Evolutionary conservation across 176 grass and related monocot species (phyloP), one percentile per base, ranked within the genome.

Genomic region (Oryza nivara): DNA sequence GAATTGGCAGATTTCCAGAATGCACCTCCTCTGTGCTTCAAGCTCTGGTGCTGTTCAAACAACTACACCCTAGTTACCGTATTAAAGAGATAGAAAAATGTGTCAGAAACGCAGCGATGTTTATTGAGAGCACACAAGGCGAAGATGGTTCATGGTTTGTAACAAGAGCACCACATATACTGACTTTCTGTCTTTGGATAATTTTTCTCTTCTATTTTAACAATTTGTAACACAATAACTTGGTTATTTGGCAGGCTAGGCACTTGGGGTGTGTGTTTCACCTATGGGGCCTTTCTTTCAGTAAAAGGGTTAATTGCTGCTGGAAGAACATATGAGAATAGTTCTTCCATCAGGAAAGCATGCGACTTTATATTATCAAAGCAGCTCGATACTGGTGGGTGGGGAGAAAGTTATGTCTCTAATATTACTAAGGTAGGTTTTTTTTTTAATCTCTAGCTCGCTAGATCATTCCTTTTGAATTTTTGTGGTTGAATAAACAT

Each of bases 321-420:
- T 15, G 81, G 89, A 68, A 86, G 76, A 76, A 80, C 87, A 30
- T 94, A 90, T 1, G 28, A 90, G 26, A 92, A 85, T 68, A 86
- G 51, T 61, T 38, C 73, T 34, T 83, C 47, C 72, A 72, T 92
- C 8, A 83, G 69, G 6, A 92, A 80, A 72, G 92, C 85, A 65
- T 94, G 92, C 45, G 25, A 73, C 2, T 94, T 90, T 82, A 4
- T 94, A 5, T 67, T 92, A 11, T 92, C 90, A 69, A 94, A 94
- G 36, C 84, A 92, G 13, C 75, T 83, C 15, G 12, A 3, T 52
- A 75, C 72, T 3, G 89, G 92, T 56, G 92, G 92, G 43, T 91
- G 89, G 92, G 86, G 89, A 6, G 92, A 94, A n/a, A 68, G 45
- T 26, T 73, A 79, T 58, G 47, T 88, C 36, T 84, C 87, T 68